Evolutionary conservation across 257 asterid species (phyloP).

Genomic region (Mitragyna speciosa): DNA sequence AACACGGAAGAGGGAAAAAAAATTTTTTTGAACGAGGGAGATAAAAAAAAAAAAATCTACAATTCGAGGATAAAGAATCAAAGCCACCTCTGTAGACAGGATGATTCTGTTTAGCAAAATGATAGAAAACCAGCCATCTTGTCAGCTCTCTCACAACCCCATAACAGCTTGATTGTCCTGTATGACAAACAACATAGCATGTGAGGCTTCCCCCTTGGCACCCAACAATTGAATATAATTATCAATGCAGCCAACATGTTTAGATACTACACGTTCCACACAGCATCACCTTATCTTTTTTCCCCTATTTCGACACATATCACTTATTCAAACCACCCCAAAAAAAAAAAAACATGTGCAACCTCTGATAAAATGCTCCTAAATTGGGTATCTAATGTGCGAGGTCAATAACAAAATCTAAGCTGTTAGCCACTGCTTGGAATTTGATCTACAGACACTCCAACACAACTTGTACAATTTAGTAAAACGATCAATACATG

Average conservation of each 20-base stretch:
- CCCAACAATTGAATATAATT: conserved; percentile 26
- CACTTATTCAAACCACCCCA: background rate
- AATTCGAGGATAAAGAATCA: conserved; percentile 34
- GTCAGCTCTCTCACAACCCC: conserved; percentile 40
- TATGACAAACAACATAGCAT: conserved; percentile 35
- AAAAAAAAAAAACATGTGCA: background rate
- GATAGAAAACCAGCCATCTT: conserved; percentile 25
- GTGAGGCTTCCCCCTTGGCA: conserved; percentile 34
- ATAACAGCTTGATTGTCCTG: conserved; percentile 46
- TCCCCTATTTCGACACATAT: background rate
- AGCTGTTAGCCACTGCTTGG: background rate
- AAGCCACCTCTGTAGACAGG: conserved; percentile 26
- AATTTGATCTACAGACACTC: background rate
- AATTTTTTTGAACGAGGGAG: background rate
- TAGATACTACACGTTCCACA: conserved; percentile 4
- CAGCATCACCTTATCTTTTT: conserved; percentile 10
- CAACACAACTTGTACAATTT: background rate
- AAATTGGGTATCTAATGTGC: background rate
- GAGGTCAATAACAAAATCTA: background rate
- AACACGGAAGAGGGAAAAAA: conserved; percentile 14
- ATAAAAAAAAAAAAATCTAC: conserved; percentile 25
- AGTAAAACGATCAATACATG: background rate
- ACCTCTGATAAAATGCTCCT: background rate
- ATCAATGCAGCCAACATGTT: conserved; percentile 27
- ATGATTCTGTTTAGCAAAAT: conserved; percentile 23